Base-by-base conservation (phyloP, 2,329 filamentous ascomycete genomes). In the Hypocrella siamensis region DNA sequence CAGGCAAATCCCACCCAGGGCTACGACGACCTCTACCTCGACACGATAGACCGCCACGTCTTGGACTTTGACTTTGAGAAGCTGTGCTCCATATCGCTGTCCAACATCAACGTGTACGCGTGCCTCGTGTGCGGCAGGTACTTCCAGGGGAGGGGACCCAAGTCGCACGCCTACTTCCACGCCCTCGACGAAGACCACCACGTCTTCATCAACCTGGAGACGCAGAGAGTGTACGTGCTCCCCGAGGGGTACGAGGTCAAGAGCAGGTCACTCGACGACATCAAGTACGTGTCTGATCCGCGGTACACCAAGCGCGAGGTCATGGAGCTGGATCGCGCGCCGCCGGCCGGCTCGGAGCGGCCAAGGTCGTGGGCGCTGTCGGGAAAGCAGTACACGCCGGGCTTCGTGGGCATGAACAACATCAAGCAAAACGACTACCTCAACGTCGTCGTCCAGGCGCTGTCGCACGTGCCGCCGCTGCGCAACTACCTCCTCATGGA, bases 361-460 rank as follows among this genome's bases (percentile, higher is more conserved):
- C 28, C 27, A 2, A 35, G 34, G 14, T 35, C 33, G 15, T 37
- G 35, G 35, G 88, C 93, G 46, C 66, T 96, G 26, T 65, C 67
- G 31, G 84, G 84, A 40, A 82, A 79, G 54, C 75, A 80, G 51
- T 98, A 98, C 57, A 78, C 78, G 42, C 90, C 90, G 15, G 88
- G 90, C 5, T 98, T 86, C 51, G 84, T 98, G 38, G 90, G 90
- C 42, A 92, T 98, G 82, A 98, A 98, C 67, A 98, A 98, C 58
- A 94, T 98, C 66, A 98, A 98, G 57, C 84, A 90, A 36, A 98
- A 98, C 58, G 90, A 98, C 61, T 98, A 98, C 59, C 70, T 96
- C 49, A 98, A 98, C 51, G 88, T 93, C 17, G 72, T 94, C 3
- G 79, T 93, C 30, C 90, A 98, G 54, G 79, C 86, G 6, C 67